Evolutionary conservation across 345 rosid species (phyloP), one percentile per base, ranked within the genome.

Genomic region (Dipteronia dyeriana): DNA sequence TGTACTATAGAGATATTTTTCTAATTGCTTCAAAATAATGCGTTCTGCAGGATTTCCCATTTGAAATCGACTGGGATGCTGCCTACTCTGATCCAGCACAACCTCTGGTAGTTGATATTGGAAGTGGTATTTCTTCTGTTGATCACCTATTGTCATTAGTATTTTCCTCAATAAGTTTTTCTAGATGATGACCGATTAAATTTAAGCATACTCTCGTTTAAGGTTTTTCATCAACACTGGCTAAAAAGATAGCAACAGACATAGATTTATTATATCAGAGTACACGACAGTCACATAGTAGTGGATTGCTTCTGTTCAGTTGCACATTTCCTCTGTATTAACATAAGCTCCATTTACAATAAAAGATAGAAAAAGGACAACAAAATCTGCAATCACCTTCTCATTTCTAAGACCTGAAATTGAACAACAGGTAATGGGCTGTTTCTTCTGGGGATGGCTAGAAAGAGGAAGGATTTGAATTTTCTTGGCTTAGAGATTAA

Each of bases 401-500:
- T 64, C 41, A 22, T 68, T 66, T 14, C 60, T 82, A 1, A 71
- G 71, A 9, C 54, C 65, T 75, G 64, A 45, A 67, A 25, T 49
- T 72, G 64, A 75, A 70, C 82, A 79, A 74, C 80, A 89, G 93
- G 93, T 77, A 88, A 86, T 76, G 93, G 93, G 63, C 45, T 87
- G 69, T 91, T 89, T 80, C 83, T 91, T 68, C 63, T 86, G 77
- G 90, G 82, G 68, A 91, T 91, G 95, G 88, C 91, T 82, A 73
- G 78, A 71, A 87, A 76, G 64, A 81, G 87, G 76, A 81, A 78
- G 64, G 89, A 85, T 81, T 77, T 87, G 23, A 91, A 91, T 80
- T 89, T 88, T 85, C 95, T 91, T 66, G 95, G 93, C 74, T 47
- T 89, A 38, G 93, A 91, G 86, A 86, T 84, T 13, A 89, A 91